Base-by-base conservation (phyloP, 495 filamentous ascomycete species). In the Talaromyces stipitatus region DNA sequence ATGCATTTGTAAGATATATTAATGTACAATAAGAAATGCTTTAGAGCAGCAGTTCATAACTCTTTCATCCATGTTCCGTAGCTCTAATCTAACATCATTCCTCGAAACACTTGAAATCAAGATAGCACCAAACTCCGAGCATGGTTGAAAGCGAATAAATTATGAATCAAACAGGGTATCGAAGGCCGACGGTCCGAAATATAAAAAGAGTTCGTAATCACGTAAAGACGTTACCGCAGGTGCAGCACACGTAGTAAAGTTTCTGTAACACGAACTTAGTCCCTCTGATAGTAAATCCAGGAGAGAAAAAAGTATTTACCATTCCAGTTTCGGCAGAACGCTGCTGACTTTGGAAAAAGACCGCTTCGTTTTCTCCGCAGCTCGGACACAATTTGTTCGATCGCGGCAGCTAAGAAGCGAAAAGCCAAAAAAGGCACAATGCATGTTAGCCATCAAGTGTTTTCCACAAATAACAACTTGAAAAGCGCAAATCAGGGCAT, bases 291-390 rank as follows among this genome's bases (percentile, higher is more conserved):
- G 14, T 29, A 11, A 54, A 23, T 27, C 43, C 59, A 45, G 27
- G 29, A 54, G 33, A 32, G 27, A 60, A 41, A 14, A 30, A 51
- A 26, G 24, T 26, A 9, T 87, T 81, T 67, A 97, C 94, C 94
- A 98, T 98, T 71, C 95, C 95, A 8, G 95, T 98, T 69, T 97
- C 91, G 12, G 91, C 88, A 51, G 86, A 95, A 65, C 95, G 86
- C 76, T 97, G 92, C 69, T 97, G 94, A 38, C 91, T 96, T 75
- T 98, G 94, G 78, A 97, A 98, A 72, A 95, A 98, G 45, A 98
- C 95, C 1, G 90, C 88, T 71, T 97, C 89, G 52, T 80, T 82
- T 67, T 95, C 87, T 43, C 82, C 77, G 77, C 94, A 98, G 56
- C 79, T 79, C 12, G 92, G 89, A 71, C 94, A 98, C 51, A 77